phyloP scores from a whole-genome alignment of 139 green algal genomes.

The Diplosphaera chodatii region DNA sequence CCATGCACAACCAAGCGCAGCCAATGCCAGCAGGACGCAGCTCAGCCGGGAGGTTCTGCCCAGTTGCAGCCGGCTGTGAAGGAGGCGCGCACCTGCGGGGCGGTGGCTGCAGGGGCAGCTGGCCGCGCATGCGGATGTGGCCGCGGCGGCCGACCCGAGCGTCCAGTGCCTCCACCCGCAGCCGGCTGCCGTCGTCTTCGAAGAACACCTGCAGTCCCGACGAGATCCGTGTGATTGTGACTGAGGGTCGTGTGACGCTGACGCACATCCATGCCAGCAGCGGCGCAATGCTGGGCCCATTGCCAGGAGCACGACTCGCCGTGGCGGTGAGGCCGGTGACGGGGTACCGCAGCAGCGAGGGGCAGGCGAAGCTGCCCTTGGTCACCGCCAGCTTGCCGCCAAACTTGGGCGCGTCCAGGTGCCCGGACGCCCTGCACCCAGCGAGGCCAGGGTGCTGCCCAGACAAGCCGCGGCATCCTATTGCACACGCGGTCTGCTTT shows the following conservation, averaged over 20 bases:
- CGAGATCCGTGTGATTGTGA: too few species aligned
- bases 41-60: too few species aligned
- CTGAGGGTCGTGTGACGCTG: too few species aligned
- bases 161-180: slow-evolving; percentile 53
- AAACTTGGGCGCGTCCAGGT: slow-evolving; percentile 24
- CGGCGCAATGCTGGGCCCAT: too few species aligned
- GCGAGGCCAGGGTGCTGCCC: slow-evolving; percentile 28
- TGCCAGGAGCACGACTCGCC: too few species aligned
- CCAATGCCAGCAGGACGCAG: too few species aligned
- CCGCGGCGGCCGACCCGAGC: slow-evolving; percentile 61
- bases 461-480: too few species aligned
- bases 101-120: slow-evolving; percentile 40
- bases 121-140: slow-evolving; percentile 45
- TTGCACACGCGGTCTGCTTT: too few species aligned
- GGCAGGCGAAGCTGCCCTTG: slow-evolving; percentile 44
- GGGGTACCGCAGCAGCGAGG: slow-evolving; percentile 40
- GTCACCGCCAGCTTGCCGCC: slow-evolving; percentile 34
- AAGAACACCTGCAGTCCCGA: background rate
- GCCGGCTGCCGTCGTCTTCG: background rate
- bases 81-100: background rate
- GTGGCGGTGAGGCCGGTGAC: slow-evolving; percentile 41
- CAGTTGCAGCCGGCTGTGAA: too few species aligned
- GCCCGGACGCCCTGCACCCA: slow-evolving; percentile 21
- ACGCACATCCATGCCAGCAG: too few species aligned
- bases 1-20: too few species aligned